Base-by-base conservation (phyloP, 2,329 filamentous ascomycete species). In the Myriangium duriaei region DNA sequence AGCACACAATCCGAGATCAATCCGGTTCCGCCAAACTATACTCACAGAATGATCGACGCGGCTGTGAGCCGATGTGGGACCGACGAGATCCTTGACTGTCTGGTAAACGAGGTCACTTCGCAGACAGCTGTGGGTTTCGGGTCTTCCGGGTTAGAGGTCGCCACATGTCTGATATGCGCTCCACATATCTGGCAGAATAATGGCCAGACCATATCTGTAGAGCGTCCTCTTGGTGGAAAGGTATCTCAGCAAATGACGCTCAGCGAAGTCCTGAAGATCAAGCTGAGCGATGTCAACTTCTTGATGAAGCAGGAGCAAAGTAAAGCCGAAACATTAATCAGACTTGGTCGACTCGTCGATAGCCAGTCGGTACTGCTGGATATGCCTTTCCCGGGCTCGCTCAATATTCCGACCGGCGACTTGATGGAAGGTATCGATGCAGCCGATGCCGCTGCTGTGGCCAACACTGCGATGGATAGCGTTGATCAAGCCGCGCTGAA, bases 21-120 rank as follows among this genome's bases (percentile, higher is more conserved):
- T 43, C 64, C 68, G 37, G 63, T 65, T 2, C 70, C 71, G 5
- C 68, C 80, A 0, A 67, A 70, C 9, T 88, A 87, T 54, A 82
- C 79, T 0, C 80, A 86, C 51, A 74, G 78, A 4, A 77, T 81
- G 45, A 61, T 85, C 2, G 67, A 82, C 6, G 67, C 70, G 0
- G 74, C 70, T 0, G 56, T 74, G 24, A 69, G 71, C 39, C 62
- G 81, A 19, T 59, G 81, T 1, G 80, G 80, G 0, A 71, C 78
- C 0, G 71, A 65, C 41, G 64, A 68, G 4, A 60, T 83, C 0
- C 57, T 88, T 1, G 56, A 66, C 2, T 59, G 74, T 4, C 71
- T 88, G 14, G 52, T 84, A 9, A 75, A 84, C 5, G 81, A 86
- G 47, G 58, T 84, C 5, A 74, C 72, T 47, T 58, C 70, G 12